Conservation (phyloP, 495 filamentous ascomycete genomes). For the Penicillium desertorum region DNA sequence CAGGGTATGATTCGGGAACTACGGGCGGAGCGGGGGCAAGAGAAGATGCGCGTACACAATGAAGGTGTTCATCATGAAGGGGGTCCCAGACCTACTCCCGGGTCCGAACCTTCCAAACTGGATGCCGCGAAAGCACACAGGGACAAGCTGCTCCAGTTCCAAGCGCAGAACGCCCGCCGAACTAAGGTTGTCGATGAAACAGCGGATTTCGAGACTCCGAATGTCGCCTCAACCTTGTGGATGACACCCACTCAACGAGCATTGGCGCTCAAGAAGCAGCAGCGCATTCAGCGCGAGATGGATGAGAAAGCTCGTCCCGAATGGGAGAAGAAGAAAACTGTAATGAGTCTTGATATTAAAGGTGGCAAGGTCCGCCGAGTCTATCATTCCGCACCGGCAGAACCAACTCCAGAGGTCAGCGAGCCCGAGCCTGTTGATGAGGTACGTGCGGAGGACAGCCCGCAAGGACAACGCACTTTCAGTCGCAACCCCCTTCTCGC, state of each 20-base stretch:
- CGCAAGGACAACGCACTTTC: constrained; percentile 59
- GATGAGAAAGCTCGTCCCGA: constrained; percentile 89
- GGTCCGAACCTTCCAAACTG: constrained; percentile 46
- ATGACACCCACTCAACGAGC: constrained; percentile 85
- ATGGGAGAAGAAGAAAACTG: constrained; percentile 86
- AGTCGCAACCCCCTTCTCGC: constrained; percentile 79
- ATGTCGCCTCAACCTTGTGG: constrained; percentile 74
- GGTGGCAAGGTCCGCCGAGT: constrained; percentile 72
- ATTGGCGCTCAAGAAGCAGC: constrained; percentile 83
- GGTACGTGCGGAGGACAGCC: constrained; percentile 30
- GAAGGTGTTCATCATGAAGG: constrained; percentile 60
- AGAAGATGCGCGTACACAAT: constrained; percentile 79
- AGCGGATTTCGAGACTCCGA: constrained; percentile 82
- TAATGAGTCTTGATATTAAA: constrained; percentile 81
- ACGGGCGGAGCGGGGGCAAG: constrained; percentile 79
- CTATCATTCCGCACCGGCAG: constrained; percentile 55
- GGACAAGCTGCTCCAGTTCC: constrained; percentile 78
- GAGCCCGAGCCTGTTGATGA: constrained; percentile 41
- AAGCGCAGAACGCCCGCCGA: constrained; percentile 81
- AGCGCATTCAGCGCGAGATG: constrained; percentile 80
- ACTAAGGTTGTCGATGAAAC: constrained; percentile 92
- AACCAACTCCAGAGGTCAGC: constrained; percentile 23
- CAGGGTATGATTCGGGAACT: constrained; percentile 84
- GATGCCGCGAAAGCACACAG: constrained; percentile 64
- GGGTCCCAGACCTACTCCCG: constrained; percentile 44